Conservation (phyloP, 2,329 filamentous ascomycete genomes). For the Cordyceps farinosa region DNA sequence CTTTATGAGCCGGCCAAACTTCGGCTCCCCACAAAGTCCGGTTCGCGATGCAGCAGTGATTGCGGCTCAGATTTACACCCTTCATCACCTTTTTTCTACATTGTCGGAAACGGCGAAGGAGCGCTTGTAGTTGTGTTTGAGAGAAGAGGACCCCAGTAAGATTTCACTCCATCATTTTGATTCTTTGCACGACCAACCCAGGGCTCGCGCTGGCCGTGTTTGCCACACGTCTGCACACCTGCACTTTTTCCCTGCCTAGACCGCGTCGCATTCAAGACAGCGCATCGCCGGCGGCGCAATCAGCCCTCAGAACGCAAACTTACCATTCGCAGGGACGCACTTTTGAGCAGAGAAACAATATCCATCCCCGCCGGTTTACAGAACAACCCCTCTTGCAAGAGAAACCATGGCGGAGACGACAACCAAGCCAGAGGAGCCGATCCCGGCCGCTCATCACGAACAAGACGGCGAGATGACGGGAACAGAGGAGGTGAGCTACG, state of each 20-base stretch:
- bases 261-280: constrained; percentile 10
- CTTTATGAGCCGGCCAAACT: constrained; percentile 16
- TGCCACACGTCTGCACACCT: not conserved
- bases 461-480: constrained; percentile 16
- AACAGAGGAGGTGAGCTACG: constrained; percentile 19
- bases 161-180: not conserved
- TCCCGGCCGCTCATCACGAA: constrained; percentile 16
- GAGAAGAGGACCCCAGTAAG: constrained; percentile 12
- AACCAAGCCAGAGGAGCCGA: constrained; percentile 17
- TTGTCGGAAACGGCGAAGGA: constrained; percentile 4
- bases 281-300: not conserved
- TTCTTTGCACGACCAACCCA: not conserved
- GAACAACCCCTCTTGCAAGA: not conserved
- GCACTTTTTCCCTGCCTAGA: not conserved
- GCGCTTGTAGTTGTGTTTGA: constrained; percentile 3
- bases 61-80: constrained; percentile 9
- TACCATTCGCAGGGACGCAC: not conserved
- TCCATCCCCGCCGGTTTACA: not conserved
- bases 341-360: not conserved
- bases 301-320: not conserved
- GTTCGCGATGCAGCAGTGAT: constrained; percentile 1
- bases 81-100: constrained; percentile 9
- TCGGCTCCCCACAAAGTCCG: constrained; percentile 10
- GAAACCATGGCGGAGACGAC: constrained; percentile 17
- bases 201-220: not conserved